phyloP scores from a whole-genome alignment of 176 grass and related monocot species.

The Themeda triandra region DNA sequence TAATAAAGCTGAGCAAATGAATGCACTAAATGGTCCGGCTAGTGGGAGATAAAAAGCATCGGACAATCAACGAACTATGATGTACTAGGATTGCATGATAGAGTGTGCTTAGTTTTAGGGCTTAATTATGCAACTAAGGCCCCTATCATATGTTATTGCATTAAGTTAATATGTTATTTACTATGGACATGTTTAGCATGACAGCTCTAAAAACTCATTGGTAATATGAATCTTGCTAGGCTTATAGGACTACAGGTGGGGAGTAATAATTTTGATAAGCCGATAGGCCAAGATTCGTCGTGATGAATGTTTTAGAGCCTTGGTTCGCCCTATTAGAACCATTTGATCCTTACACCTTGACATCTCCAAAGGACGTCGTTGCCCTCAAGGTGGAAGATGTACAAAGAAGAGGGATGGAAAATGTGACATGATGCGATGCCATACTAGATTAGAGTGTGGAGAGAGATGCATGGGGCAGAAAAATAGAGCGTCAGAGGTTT shows the following conservation, averaged over 20 bases:
- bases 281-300: not conserved
- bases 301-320: not conserved
- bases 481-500: not conserved
- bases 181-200: not conserved
- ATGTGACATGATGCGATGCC: not conserved
- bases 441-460: not conserved
- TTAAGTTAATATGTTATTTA: not conserved
- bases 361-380: not conserved
- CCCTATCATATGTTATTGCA: no score
- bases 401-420: not conserved
- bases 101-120: no score
- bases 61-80: no score
- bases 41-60: no score
- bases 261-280: not conserved
- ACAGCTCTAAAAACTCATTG: not conserved
- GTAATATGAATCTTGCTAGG: no score
- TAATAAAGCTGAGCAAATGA: no score
- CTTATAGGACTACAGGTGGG: not conserved
- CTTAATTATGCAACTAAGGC: no score
- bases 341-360: not conserved
- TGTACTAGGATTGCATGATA: no score
- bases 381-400: not conserved
- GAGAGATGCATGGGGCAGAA: not conserved
- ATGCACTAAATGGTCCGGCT: no score
- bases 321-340: not conserved